A percentile compares a stretch with the other conserved stretches of the same genome.
Conservation (phyloP, 2,329 filamentous ascomycete genomes). For the Sporothrix dimorphospora region DNA sequence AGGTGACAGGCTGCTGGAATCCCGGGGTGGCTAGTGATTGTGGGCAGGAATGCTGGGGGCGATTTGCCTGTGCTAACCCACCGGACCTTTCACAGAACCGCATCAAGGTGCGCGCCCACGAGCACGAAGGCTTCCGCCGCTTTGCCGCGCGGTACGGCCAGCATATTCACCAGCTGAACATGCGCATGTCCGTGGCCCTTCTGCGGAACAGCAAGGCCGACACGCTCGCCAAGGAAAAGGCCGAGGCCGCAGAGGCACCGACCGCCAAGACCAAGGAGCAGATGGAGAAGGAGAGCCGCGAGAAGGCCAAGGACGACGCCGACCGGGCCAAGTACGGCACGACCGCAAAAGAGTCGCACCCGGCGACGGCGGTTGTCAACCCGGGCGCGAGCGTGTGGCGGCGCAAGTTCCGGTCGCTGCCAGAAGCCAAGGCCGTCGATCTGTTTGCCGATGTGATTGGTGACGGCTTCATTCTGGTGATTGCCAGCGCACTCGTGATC, state of each 20-base stretch:
- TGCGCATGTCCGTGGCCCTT: constrained; percentile 63
- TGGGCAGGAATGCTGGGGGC: background rate
- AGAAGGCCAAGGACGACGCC: constrained; percentile 55
- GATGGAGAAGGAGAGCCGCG: constrained; percentile 53
- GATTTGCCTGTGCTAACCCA: background rate
- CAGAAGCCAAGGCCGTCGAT: constrained; percentile 67
- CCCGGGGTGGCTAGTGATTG: background rate
- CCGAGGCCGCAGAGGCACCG: constrained; percentile 64
- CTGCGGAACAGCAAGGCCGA: constrained; percentile 62
- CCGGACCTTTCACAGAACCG: constrained; percentile 55
- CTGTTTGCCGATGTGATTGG: constrained; percentile 68
- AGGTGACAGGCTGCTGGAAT: constrained; percentile 40
- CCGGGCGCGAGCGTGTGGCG: constrained; percentile 56
- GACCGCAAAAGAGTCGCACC: constrained; percentile 47
- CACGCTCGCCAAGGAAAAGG: constrained; percentile 62
- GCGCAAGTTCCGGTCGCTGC: constrained; percentile 64
- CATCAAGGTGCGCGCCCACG: constrained; percentile 68
- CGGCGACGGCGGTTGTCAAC: constrained; percentile 37
- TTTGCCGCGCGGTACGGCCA: constrained; percentile 67
- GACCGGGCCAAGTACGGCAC: constrained; percentile 49
- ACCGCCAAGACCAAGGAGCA: constrained; percentile 69
- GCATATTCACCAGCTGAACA: constrained; percentile 67
- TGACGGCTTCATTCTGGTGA: constrained; percentile 64
- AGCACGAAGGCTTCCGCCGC: constrained; percentile 62
- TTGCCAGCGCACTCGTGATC: constrained; percentile 60